These are phyloP conservation scores for Aspergillus nanangensis DNA, from an alignment of 495 filamentous ascomycete species.

Conservation along the genomic window DNA sequence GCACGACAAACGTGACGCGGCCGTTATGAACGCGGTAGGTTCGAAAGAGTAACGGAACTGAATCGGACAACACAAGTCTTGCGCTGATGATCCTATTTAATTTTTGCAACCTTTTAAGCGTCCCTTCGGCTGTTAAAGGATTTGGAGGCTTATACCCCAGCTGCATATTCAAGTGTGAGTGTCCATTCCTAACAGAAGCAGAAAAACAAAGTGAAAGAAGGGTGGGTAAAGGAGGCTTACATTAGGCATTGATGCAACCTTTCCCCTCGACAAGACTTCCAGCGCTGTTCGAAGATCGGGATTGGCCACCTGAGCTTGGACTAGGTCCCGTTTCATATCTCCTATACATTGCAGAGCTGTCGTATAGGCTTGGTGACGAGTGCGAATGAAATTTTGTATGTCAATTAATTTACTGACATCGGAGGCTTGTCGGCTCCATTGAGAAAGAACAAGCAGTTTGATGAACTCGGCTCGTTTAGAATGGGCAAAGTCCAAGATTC, in stretches of 20 bases:
- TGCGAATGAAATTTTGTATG: conserved; percentile 65
- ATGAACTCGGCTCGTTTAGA: conserved; percentile 69
- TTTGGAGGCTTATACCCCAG: conserved; percentile 76
- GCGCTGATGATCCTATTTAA: conserved; percentile 79
- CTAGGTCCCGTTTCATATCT: conserved; percentile 63
- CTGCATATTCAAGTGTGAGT: conserved; percentile 34
- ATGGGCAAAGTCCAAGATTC: conserved; percentile 67
- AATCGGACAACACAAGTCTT: conserved; percentile 72
- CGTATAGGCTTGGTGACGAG: conserved; percentile 52
- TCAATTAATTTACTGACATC: conserved; percentile 82
- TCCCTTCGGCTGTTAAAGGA: conserved; percentile 58
- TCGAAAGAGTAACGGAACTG: conserved; percentile 64
- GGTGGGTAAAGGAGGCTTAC: conserved; percentile 38
- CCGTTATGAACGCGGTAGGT: conserved; percentile 73
- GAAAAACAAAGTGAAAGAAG: no score
- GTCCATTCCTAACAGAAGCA: conserved; percentile 2
- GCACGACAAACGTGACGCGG: conserved; percentile 77
- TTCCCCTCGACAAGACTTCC: conserved; percentile 72
- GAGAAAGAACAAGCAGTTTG: conserved; percentile 80
- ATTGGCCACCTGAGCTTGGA: conserved; percentile 64
- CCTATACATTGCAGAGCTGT: conserved; percentile 56
- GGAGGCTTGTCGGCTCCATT: conserved; percentile 77
- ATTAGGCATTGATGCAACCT: conserved; percentile 71
- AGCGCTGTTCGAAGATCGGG: conserved; percentile 89
- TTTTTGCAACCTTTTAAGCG: conserved; percentile 65